Evolutionary conservation across 176 grass and related monocot species (phyloP).

Genomic region (Canna indica): DNA sequence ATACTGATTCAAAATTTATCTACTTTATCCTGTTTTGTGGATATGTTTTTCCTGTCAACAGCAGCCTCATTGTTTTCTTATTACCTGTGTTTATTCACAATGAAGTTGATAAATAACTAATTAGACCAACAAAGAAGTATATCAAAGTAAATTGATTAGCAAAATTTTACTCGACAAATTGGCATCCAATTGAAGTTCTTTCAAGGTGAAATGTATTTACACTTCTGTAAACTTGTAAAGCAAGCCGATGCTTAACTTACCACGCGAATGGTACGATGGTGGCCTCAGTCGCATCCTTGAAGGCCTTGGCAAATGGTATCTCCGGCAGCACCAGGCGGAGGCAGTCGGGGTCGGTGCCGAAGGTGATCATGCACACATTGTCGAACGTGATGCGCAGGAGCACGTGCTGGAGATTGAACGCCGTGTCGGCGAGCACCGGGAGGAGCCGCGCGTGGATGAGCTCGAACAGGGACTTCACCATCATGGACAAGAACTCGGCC

Average conservation of each 20-base stretch:
- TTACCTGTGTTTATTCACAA: too few species aligned
- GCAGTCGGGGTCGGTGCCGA: slow-evolving; percentile 74
- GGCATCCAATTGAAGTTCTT: background rate
- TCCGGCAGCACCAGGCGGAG: slow-evolving; percentile 48
- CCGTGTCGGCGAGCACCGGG: slow-evolving; percentile 42
- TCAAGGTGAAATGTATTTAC: background rate
- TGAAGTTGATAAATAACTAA: too few species aligned
- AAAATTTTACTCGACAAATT: background rate
- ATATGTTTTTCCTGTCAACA: too few species aligned
- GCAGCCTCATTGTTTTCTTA: too few species aligned
- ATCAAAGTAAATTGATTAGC: background rate
- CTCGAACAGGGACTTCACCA: slow-evolving; percentile 54
- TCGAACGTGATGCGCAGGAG: slow-evolving; percentile 86
- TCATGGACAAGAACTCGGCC: slow-evolving; percentile 67
- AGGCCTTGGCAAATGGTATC: slow-evolving; percentile 76
- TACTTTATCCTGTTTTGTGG: too few species aligned
- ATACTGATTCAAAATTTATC: too few species aligned
- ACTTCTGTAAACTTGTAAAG: background rate
- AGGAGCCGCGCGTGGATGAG: slow-evolving; percentile 73
- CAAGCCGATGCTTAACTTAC: background rate
- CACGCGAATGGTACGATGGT: slow-evolving; percentile 46
- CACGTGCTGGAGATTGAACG: slow-evolving; percentile 74
- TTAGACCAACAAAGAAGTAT: background rate
- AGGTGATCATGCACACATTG: slow-evolving; percentile 96
- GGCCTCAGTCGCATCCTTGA: slow-evolving; percentile 94